Conservation (phyloP, 805 yeast genomes). For the Clavispora fructus region DNA sequence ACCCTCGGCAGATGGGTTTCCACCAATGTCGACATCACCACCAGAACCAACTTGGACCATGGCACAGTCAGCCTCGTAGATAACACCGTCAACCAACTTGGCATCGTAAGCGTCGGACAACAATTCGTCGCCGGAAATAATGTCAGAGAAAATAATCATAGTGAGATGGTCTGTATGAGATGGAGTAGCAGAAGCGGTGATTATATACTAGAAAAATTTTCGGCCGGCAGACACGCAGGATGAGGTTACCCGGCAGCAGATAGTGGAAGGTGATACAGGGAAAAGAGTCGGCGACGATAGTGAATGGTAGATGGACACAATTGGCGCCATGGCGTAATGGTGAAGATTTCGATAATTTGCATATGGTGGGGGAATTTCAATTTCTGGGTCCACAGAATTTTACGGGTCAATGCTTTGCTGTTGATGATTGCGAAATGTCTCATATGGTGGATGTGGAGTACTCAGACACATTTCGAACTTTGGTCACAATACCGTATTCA, state of each 20-base stretch:
- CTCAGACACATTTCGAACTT: too few relatives aligned
- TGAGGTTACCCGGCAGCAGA: constrained; percentile 13
- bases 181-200: not conserved
- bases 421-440: too few relatives aligned
- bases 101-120: constrained; percentile 96
- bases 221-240: constrained; percentile 7
- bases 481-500: too few relatives aligned
- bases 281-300: too few relatives aligned
- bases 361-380: too few relatives aligned
- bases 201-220: constrained; percentile 12
- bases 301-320: too few relatives aligned
- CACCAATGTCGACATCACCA: constrained; percentile 97
- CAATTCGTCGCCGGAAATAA: constrained; percentile 91
- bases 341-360: too few relatives aligned
- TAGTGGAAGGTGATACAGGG: too few relatives aligned
- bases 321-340: too few relatives aligned
- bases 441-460: too few relatives aligned
- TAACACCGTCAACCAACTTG: constrained; percentile 81
- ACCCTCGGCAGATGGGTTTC: constrained; percentile 98
- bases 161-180: constrained; percentile 6
- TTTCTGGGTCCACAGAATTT: too few relatives aligned
- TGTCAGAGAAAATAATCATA: constrained; percentile 53
- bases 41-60: constrained; percentile 80
- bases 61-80: constrained; percentile 94
- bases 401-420: too few relatives aligned